phyloP scores from a whole-genome alignment of 129 eudicot genomes.

The Pittosporum tobira region DNA sequence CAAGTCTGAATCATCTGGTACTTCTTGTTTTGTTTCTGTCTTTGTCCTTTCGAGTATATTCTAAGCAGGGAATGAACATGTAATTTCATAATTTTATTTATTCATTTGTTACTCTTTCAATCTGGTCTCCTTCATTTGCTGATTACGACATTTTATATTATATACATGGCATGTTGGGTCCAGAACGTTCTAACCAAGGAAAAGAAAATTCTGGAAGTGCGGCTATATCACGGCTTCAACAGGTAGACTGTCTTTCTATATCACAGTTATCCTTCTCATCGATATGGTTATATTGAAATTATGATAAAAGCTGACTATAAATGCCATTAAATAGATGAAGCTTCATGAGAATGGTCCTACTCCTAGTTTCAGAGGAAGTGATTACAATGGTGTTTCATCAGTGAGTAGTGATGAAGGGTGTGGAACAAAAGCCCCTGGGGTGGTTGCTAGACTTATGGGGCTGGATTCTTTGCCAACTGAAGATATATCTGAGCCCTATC shows the following conservation, averaged over 20 bases:
- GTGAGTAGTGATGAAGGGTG: conserved; percentile 22
- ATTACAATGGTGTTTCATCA: too few relatives aligned
- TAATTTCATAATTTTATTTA: background rate
- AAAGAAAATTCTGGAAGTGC: conserved; percentile 47
- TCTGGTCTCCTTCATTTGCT: conserved; percentile 1
- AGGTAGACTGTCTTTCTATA: conserved; percentile 38
- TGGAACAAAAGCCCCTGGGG: conserved; percentile 84
- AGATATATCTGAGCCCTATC: conserved; percentile 42
- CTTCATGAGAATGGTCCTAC: too few relatives aligned
- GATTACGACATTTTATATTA: background rate
- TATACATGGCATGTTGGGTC: conserved; percentile 5
- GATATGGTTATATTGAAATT: background rate
- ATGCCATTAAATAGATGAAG: conserved; percentile 23
- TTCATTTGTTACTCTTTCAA: background rate
- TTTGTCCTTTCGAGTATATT: background rate
- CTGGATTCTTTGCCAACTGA: conserved; percentile 86
- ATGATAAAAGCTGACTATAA: conserved; percentile 11
- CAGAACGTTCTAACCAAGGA: conserved; percentile 71
- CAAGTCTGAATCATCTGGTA: conserved; percentile 68
- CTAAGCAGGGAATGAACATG: background rate
- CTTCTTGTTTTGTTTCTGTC: conserved; percentile 6
- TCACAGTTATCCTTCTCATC: background rate
- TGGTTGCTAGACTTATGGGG: conserved; percentile 99
- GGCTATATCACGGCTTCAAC: conserved; percentile 49
- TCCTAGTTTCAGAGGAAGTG: too few relatives aligned